phyloP scores from a whole-genome alignment of 148 eudicot genomes.

The Linanthus parryae region DNA sequence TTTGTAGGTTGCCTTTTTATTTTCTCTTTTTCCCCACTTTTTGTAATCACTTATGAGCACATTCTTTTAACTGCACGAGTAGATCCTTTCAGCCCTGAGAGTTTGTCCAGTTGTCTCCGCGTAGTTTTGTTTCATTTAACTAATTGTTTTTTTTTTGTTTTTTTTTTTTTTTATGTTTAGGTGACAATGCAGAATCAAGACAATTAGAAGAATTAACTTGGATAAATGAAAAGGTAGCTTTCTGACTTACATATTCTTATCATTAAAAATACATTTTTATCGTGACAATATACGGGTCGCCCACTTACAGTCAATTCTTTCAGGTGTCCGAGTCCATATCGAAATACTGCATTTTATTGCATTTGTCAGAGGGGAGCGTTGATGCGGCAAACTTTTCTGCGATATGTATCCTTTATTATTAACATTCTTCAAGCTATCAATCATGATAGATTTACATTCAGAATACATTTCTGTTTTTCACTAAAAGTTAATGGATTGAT shows the following conservation, averaged over 20 bases:
- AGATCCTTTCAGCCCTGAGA: no score
- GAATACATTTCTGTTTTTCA: neutral
- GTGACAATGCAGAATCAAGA: slow-evolving; percentile 30
- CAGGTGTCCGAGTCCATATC: slow-evolving; percentile 42
- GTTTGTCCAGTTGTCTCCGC: no score
- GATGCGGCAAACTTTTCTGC: slow-evolving; percentile 57
- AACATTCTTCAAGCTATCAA: neutral
- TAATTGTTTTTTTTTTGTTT: no score
- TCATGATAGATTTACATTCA: neutral
- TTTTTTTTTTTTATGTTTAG: slow-evolving; percentile 19
- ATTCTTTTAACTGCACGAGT: no score
- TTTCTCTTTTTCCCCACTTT: no score
- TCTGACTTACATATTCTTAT: neutral
- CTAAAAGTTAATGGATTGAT: neutral
- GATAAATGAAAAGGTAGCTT: slow-evolving; percentile 37
- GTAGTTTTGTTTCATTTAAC: no score
- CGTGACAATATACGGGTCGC: neutral
- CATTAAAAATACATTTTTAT: neutral
- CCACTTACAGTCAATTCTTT: slow-evolving; percentile 1
- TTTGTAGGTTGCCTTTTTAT: no score
- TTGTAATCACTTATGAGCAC: no score
- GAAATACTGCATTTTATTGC: slow-evolving; percentile 58
- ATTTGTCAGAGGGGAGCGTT: slow-evolving; percentile 44
- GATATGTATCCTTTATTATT: slow-evolving; percentile 41
- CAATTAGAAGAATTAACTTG: slow-evolving; percentile 35